phyloP scores from a whole-genome alignment of 176 grass and related monocot genomes.

The Dendrocalamus sinicus region DNA sequence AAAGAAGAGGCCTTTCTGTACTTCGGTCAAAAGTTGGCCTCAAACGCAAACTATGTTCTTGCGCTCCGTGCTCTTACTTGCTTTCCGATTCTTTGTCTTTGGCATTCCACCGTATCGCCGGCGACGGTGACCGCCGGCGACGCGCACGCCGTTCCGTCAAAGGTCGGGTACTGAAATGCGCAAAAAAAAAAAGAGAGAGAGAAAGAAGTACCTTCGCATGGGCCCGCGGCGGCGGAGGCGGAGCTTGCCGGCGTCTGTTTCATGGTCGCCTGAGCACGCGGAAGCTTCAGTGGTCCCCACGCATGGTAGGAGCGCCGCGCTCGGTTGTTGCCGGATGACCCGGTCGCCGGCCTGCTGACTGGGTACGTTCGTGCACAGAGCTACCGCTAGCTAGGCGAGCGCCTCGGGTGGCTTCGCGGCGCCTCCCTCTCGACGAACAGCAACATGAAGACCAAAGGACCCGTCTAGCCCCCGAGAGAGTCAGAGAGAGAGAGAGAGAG shows the following conservation, averaged over 20 bases:
- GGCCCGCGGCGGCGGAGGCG: conserved; percentile 14
- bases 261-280: conserved; percentile 34
- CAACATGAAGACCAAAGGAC: conserved; percentile 41
- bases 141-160: conserved; percentile 1
- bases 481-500: neutral
- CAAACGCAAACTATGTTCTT: neutral
- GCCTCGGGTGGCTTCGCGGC: conserved; percentile 14
- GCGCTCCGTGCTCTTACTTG: neutral
- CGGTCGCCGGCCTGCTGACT: neutral
- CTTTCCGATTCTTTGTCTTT: neutral
- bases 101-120: neutral
- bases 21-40: neutral
- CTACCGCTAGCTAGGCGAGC: neutral
- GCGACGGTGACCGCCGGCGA: neutral
- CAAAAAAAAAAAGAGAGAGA: neutral
- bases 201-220: conserved; percentile 53
- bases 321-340: neutral
- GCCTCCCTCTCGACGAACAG: conserved; percentile 42
- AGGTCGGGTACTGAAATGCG: neutral
- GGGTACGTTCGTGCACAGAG: neutral
- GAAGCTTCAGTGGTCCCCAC: conserved; percentile 7
- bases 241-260: conserved; percentile 51
- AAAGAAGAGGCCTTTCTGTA: neutral
- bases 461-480: conserved; percentile 6
- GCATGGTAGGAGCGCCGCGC: conserved; percentile 27